Base-by-base conservation (phyloP, 306 rosid genomes). In the Calophaca sinica region DNA sequence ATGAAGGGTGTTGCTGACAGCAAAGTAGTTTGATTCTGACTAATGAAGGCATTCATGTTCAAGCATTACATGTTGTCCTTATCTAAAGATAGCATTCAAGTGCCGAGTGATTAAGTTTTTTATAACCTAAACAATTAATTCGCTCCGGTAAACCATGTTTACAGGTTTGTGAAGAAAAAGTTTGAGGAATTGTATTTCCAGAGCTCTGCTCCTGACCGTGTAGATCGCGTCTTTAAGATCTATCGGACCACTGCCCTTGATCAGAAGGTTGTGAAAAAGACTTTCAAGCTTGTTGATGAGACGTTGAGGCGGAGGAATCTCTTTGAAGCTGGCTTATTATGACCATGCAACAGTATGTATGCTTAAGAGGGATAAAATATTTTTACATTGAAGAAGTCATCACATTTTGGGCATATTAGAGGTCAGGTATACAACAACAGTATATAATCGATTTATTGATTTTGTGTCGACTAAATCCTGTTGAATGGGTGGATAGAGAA, bases 221-320 rank as follows among this genome's bases (percentile, higher is more conserved):
- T 94, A 10, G 99, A 94, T 62, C 88, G 99, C 1, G 97, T 87
- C 67, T 94, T 94, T 12, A 94, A 94, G 91, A 87, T 92, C 77
- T 94, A 94, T 32, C 80, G 97, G 54, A 94, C 99, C 32, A 94
- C 99, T 29, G 99, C 97, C 31, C 97, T 94, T 53, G 99, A 94
- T 87, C 99, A 94, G 81, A 94, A 92, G 87, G 93, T 92, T 45
- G 96, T 94, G 78, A 94, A 94, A 92, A 94, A 94, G 89, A 92
- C 99, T 1, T 92, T 94, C 92, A 94, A 94, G 88, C 97, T 94
- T 15, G 96, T 94, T 8, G 97, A 94, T 8, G 99, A 94, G 87
- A 90, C 94, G 12, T 84, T 94, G 81, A 87, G 97, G 83, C 82
- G 98, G 81, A 84, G 99, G 87, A 87, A 94, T 84, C 98, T 96